phyloP scores from a whole-genome alignment of 2,329 filamentous ascomycete species.

The Chaetomiaceae sp. region DNA sequence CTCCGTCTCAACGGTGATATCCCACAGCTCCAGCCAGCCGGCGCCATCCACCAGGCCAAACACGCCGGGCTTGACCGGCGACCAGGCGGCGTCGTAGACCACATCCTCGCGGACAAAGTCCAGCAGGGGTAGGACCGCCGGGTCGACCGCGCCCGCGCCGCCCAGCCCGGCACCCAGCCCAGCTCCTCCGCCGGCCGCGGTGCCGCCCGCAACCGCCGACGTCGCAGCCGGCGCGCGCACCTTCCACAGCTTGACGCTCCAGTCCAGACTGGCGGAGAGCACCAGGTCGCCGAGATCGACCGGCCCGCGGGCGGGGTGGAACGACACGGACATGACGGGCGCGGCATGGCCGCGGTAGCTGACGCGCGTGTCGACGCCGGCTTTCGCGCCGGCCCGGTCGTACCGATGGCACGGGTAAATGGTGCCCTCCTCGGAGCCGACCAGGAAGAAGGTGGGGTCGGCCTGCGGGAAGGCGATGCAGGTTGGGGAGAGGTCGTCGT shows the following conservation, averaged over 20 bases:
- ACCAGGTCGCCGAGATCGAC: conserved; percentile 93
- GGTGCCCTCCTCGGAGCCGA: conserved; percentile 92
- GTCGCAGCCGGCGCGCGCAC: conserved; percentile 75
- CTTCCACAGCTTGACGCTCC: conserved; percentile 97
- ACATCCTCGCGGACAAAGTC: conserved; percentile 93
- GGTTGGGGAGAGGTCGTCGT: conserved; percentile 90
- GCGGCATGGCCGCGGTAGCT: conserved; percentile 87
- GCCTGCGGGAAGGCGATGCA: conserved; percentile 92
- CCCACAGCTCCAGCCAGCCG: conserved; percentile 90
- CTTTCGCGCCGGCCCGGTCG: conserved; percentile 94
- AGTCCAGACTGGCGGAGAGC: conserved; percentile 87
- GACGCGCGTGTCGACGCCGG: conserved; percentile 84
- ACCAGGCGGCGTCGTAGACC: conserved; percentile 95
- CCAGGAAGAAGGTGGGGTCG: conserved; percentile 95
- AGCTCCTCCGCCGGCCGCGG: not conserved
- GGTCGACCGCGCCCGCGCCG: conserved; percentile 38
- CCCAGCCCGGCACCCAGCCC: conserved; percentile 26
- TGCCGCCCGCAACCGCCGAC: conserved; percentile 44
- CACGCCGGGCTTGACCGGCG: conserved; percentile 85
- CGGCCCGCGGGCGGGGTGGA: conserved; percentile 87
- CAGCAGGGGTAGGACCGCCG: conserved; percentile 66
- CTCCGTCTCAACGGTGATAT: conserved; percentile 87
- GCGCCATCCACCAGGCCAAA: conserved; percentile 93
- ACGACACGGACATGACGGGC: conserved; percentile 92
- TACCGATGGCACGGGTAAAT: conserved; percentile 97